Evolutionary conservation across 2,329 filamentous ascomycete species (phyloP), one percentile per base, ranked within the genome.

Genomic region (Lecanicillium sp.): DNA sequence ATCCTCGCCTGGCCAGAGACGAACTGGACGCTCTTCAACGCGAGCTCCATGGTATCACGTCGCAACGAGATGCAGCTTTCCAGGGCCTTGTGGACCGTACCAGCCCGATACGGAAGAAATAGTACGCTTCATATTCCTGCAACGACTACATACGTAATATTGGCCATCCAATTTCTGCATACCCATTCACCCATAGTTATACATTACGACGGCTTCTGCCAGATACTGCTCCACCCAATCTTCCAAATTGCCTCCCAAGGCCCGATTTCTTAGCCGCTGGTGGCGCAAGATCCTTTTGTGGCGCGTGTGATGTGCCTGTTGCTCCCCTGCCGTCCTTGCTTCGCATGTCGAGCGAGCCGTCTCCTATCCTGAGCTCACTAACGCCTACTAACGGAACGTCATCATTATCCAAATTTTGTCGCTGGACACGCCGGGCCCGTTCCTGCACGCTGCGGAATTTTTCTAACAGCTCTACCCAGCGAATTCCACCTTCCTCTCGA

Each of bases 371-470:
- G 22, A 67, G 51, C 29, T 68, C 65, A 17, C 60, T 54, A 33
- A 69, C 58, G 14, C 63, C 66, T n/a, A 72, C 58, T 4, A 60
- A 57, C 4, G 63, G 57, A 5, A 65, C 60, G 35, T 77, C 71
- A 25, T 69, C 64, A 5, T 69, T 62, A 12, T 76, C 73, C 33
- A 70, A 58, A 36, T 69, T 69, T 37, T 75, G 61, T 43, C 79
- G 69, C 53, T 87, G 82, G 11, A 77, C 70, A 38, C 87, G 74
- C 39, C 88, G 76, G 5, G 89, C 84, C 44, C 79, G 80, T 49
- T 98, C 92, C 55, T 98, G 92, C 2, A 94, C 90, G 37, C 74
- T 78, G 49, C 86, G 85, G 64, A 98, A 98, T 56, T 96, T 95
- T 47, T 98, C 92, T 5, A 98, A 73, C 27, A 98, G 71, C 51